Evolutionary conservation across 2,329 filamentous ascomycete genomes (phyloP).

Genomic region (Neurospora crassa): DNA sequence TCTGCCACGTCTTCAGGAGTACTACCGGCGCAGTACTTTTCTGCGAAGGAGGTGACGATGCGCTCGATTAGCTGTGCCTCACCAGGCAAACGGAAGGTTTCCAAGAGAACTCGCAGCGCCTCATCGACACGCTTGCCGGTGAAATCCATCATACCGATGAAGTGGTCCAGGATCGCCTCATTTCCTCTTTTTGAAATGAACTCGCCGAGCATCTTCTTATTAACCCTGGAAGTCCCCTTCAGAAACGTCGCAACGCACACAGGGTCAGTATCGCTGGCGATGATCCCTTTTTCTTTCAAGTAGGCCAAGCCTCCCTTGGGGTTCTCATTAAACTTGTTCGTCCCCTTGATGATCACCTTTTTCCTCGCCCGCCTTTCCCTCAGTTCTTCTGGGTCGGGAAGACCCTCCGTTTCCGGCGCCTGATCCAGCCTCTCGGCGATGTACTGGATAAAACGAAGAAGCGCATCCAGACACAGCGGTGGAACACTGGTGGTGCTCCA

Average conservation of each 20-base stretch:
- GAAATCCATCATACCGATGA: conserved; percentile 85
- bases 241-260: conserved; percentile 77
- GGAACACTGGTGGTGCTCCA: conserved; percentile 99
- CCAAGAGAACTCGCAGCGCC: conserved; percentile 75
- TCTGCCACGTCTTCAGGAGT: conserved; percentile 68
- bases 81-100: conserved; percentile 86
- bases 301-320: conserved; percentile 84
- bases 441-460: conserved; percentile 85
- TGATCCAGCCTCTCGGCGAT: conserved; percentile 80
- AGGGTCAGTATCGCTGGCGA: conserved; percentile 64
- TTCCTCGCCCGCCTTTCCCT: conserved; percentile 70
- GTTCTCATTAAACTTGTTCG: conserved; percentile 88
- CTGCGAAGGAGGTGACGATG: conserved; percentile 78
- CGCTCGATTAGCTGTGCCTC: conserved; percentile 89
- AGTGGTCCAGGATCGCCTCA: conserved; percentile 73
- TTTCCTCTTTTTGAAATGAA: conserved; percentile 88
- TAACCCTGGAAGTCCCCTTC: conserved; percentile 76
- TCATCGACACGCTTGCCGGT: conserved; percentile 79
- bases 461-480: conserved; percentile 82
- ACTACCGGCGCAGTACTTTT: conserved; percentile 67
- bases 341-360: conserved; percentile 78
- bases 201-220: conserved; percentile 85
- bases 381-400: conserved; percentile 55
- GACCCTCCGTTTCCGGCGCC: conserved; percentile 50
- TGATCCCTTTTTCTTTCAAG: conserved; percentile 76